Conservation (phyloP, 2,329 filamentous ascomycete species). For the Penicillium vulpinum region DNA sequence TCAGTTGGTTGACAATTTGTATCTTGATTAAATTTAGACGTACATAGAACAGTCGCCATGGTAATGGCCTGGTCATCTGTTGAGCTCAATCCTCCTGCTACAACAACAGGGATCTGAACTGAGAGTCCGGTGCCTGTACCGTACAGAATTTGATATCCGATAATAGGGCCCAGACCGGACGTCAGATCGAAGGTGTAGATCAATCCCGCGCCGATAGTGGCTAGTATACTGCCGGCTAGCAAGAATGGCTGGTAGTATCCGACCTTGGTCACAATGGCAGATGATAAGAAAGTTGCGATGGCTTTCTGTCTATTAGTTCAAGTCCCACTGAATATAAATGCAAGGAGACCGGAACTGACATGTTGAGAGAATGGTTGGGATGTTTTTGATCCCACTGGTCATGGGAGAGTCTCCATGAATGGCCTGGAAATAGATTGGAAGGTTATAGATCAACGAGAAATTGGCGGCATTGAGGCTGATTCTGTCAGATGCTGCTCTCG, state of each 20-base stretch:
- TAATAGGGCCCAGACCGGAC: neutral
- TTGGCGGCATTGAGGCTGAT: neutral
- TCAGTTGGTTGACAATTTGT: neutral
- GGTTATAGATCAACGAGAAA: neutral
- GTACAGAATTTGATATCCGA: neutral
- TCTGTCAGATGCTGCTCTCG: neutral
- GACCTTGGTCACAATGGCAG: neutral
- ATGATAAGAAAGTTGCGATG: neutral
- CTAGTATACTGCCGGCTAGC: neutral
- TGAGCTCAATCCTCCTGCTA: neutral
- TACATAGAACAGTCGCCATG: neutral
- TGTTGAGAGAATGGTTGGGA: neutral
- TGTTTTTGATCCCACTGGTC: neutral
- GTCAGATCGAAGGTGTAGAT: neutral
- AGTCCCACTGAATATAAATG: neutral
- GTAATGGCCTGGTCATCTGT: neutral
- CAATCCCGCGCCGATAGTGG: neutral
- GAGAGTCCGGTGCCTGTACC: neutral
- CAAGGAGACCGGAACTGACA: neutral
- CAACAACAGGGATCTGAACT: neutral
- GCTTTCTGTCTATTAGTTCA: neutral
- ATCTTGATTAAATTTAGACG: neutral
- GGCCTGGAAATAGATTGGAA: neutral
- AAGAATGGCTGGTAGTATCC: neutral
- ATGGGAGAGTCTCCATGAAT: neutral